phyloP scores from a whole-genome alignment of 1,139 yeast species.

The Pichia terricola region DNA sequence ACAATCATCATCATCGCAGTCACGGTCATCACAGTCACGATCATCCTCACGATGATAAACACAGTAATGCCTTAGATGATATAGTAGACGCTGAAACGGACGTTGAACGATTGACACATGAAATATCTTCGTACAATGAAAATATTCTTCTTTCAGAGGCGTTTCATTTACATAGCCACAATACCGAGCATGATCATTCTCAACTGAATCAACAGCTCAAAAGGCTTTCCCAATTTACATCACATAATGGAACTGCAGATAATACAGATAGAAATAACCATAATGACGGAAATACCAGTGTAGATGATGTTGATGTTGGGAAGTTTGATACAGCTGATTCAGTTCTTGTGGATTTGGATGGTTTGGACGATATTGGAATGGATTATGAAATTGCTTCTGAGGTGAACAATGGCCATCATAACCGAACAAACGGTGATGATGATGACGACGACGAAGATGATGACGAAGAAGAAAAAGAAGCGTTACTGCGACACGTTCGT shows the following conservation, averaged over 20 bases:
- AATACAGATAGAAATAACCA: conserved; percentile 1
- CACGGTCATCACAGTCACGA: too few species aligned
- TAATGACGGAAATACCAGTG: not conserved
- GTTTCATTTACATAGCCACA: conserved; percentile 1
- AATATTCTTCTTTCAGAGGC: not conserved
- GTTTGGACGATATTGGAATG: conserved; percentile 6
- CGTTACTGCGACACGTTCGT: conserved; percentile 9
- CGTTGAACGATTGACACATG: not conserved
- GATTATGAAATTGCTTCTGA: conserved; percentile 5
- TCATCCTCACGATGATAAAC: not conserved
- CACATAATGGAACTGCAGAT: not conserved
- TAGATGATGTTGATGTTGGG: not conserved
- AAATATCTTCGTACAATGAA: not conserved
- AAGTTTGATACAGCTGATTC: conserved; percentile 4
- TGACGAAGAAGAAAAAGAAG: conserved; percentile 9
- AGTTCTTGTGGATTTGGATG: conserved; percentile 7
- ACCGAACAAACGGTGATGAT: not conserved
- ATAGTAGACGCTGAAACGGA: not conserved
- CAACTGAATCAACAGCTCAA: conserved; percentile 23
- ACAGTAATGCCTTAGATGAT: not conserved
- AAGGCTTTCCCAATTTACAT: conserved; percentile 16
- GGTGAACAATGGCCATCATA: not conserved
- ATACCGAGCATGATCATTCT: conserved; percentile 16
- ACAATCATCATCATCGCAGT: too few species aligned
- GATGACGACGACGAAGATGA: conserved; percentile 2